Evolutionary conservation across 2,329 filamentous ascomycete species (phyloP).

Genomic region (Penicillium sp.): DNA sequence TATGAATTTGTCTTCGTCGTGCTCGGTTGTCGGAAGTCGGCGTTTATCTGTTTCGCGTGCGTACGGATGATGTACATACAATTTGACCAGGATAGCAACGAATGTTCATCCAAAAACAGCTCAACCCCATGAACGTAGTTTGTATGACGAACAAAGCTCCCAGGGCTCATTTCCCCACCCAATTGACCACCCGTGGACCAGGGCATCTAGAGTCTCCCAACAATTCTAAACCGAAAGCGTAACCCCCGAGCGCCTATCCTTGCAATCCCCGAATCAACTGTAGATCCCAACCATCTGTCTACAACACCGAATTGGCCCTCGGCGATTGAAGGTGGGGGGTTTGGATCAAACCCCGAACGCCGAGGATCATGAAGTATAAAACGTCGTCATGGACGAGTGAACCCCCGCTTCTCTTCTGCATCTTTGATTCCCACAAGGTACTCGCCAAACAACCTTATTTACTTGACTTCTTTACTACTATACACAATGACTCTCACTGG

Average conservation of each 20-base stretch:
- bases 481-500: slow-evolving; percentile 30
- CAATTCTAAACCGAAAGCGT: neutral
- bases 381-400: neutral
- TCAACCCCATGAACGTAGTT: no score
- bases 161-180: neutral
- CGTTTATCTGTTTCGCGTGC: slow-evolving; percentile 10
- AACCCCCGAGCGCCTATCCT: neutral
- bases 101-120: neutral
- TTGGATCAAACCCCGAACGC: neutral
- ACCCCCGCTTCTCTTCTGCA: neutral
- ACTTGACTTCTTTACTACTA: neutral
- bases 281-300: neutral
- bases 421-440: slow-evolving; percentile 22
- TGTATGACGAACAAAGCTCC: no score
- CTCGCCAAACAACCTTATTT: neutral
- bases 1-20: neutral
- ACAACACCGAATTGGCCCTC: neutral
- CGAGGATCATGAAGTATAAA: neutral
- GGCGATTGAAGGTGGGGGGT: neutral
- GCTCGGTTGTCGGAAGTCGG: slow-evolving; percentile 8
- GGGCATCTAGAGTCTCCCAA: neutral
- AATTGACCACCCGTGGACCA: neutral
- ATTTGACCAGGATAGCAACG: slow-evolving; percentile 12
- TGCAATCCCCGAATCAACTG: neutral
- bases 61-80: slow-evolving; percentile 19